Base-by-base conservation (phyloP, 495 filamentous ascomycete genomes). In the Lophium mytilinum region DNA sequence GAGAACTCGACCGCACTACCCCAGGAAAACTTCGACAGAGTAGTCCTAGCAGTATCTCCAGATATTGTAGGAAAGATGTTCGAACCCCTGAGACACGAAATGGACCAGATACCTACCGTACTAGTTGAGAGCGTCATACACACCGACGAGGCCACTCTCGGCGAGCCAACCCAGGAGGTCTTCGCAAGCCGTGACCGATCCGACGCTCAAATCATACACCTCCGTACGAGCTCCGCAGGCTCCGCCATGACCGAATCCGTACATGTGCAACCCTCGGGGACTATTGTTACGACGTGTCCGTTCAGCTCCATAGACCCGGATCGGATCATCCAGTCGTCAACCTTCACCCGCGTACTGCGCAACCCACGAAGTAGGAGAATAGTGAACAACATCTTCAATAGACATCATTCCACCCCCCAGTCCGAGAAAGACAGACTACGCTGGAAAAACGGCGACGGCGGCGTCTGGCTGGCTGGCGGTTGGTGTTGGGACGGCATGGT, bases 401-500 rank as follows among this genome's bases (percentile, higher is more conserved):
- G 50, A 61, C 46, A 50, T 18, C 1, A 47, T 35, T 34, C 39
- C 53, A 0, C 10, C 18, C 52, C 18, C 1, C 50, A 55, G 8
- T 39, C 53, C n/a, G 40, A 53, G 41, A 50, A 55, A 47, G 34
- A 50, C 42, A 15, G 35, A 36, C 12, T 18, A 10, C 17, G 37
- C 19, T 80, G 78, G 78, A 71, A 62, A 9, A 81, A 80, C 58
- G 80, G 80, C 0, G 72, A 78, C 37, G 70, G 66, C 1, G 69
- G 72, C 12, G 74, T 83, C 8, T 82, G 71, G 67, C 56, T 83
- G 33, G 75, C 72, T 8, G 81, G 81, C 15, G 74, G 76, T 0
- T 84, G 80, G 81, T 82, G 80, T 56, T 83, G 81, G 80, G 81
- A 84, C 70, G 81, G 81, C 0, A 82, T 83, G 80, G 81, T 83